Percentiles rank a stretch among this genome's conserved stretches.
Conservation (phyloP, 345 rosid genomes). For the Populus simonii region DNA sequence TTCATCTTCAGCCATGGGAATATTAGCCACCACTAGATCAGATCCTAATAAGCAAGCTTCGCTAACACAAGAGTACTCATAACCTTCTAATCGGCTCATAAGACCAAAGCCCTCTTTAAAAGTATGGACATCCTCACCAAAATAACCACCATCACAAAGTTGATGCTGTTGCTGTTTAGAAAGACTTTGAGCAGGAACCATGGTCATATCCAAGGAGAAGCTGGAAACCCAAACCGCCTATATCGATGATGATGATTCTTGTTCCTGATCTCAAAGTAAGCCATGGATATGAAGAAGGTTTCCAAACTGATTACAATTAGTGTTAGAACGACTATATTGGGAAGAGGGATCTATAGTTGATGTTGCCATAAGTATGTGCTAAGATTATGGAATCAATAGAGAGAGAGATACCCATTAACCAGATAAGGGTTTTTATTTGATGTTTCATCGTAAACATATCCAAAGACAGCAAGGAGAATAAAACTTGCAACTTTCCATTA, state of each 20-base stretch:
- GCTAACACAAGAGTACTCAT: conserved; percentile 33
- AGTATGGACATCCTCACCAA: conserved; percentile 8
- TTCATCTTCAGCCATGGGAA: conserved; percentile 79
- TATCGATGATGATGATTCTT: not conserved
- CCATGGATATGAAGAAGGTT: conserved; percentile 39
- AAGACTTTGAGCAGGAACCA: conserved; percentile 57
- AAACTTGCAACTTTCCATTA: conserved; percentile 68
- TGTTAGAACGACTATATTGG: conserved; percentile 20
- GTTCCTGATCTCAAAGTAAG: conserved; percentile 23
- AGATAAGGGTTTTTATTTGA: conserved; percentile 37
- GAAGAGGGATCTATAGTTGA: conserved; percentile 25
- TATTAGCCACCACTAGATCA: conserved; percentile 32
- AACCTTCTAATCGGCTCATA: conserved; percentile 51
- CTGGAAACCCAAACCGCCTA: conserved; percentile 29
- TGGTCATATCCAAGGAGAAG: conserved; percentile 50
- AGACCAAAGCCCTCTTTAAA: conserved; percentile 19
- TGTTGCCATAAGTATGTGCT: conserved; percentile 40
- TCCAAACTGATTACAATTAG: conserved; percentile 10
- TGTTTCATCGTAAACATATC: conserved; percentile 22
- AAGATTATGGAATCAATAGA: conserved; percentile 26
- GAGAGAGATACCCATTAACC: conserved; percentile 49
- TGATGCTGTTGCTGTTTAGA: conserved; percentile 20
- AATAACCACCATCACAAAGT: conserved; percentile 36
- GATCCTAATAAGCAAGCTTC: conserved; percentile 47
- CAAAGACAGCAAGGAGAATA: conserved; percentile 41